Base-by-base conservation (phyloP, 208 protist genomes). In the Borovskyia barvae region DNA sequence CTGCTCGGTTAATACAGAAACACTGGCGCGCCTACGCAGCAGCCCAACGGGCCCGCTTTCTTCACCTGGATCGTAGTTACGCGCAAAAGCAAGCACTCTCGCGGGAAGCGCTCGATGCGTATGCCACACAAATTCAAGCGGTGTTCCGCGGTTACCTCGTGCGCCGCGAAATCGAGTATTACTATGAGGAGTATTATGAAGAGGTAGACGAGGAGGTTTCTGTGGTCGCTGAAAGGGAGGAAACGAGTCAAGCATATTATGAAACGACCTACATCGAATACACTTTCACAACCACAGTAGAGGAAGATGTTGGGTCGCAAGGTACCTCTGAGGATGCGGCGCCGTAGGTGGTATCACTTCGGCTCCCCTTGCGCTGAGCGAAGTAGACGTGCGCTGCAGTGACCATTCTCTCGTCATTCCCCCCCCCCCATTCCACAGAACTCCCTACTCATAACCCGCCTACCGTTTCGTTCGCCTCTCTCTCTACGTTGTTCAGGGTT, bases 161-260 rank as follows among this genome's bases (percentile, higher is more conserved):
- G 36, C 49, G 29, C 9, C 29, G 41, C 52, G 26, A 11, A 14
- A 56, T 78, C 22, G 79, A 82, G 48, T 80, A 76, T 53, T 86
- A 75, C 66, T 85, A 80, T 55, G 80, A 90, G 51, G 71, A 77
- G 41, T 85, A 66, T 51, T 58, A 62, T 52, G 68, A 75, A 39
- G 54, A 77, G 55, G 64, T 75, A 0, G 53, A 37, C 0, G 53
- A 57, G 29, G 54, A 57, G 11, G 60, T 65, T 15, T 58, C 47
- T 26, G 65, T 58, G n/a, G 59, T 47, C 8, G 14, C 28, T 1
- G 28, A 60, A n/a, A 55, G 36, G 22, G 47, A 49, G 25, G 59
- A 50, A 1, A 15, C 33, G 11, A 14, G 24, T 4, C 48, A 55
- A 0, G 22, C 46, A 2, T 17, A 30, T 22, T 32, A 37, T 14